Conservation (phyloP, 371 early-diverging fungal species). For the Mucor circinelloides region DNA sequence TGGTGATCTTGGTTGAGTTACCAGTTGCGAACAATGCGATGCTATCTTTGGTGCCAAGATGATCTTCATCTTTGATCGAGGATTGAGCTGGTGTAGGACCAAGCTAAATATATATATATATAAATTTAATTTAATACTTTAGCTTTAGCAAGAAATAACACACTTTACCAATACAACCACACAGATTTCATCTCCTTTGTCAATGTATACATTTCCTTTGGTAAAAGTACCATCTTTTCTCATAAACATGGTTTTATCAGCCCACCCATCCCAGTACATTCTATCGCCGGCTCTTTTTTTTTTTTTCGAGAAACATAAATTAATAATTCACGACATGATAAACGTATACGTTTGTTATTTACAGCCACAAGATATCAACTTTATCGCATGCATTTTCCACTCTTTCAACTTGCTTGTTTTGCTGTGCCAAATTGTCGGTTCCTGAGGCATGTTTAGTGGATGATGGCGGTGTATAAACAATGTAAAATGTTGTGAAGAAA, state of each 20-base stretch:
- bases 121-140: background rate
- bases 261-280: constrained; percentile 45
- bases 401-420: background rate
- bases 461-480: constrained; percentile 4
- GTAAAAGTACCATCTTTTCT: constrained; percentile 40
- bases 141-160: background rate
- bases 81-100: constrained; percentile 42
- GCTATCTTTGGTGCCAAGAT: constrained; percentile 44
- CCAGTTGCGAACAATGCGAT: constrained; percentile 39
- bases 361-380: constrained; percentile 39
- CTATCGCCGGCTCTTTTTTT: constrained; percentile 35
- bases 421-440: background rate
- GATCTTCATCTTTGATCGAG: constrained; percentile 25
- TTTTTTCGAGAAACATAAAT: constrained; percentile 9
- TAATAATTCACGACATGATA: no score
- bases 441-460: background rate
- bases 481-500: constrained; percentile 8
- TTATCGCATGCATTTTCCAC: constrained; percentile 19
- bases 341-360: constrained; percentile 1
- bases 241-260: constrained; percentile 42
- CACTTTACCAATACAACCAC: constrained; percentile 40
- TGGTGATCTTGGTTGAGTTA: constrained; percentile 19
- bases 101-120: constrained; percentile 20
- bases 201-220: constrained; percentile 29
- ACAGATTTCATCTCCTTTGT: constrained; percentile 34